Conservation (phyloP, 2,329 filamentous ascomycete genomes). For the Colletotrichum siamense region DNA sequence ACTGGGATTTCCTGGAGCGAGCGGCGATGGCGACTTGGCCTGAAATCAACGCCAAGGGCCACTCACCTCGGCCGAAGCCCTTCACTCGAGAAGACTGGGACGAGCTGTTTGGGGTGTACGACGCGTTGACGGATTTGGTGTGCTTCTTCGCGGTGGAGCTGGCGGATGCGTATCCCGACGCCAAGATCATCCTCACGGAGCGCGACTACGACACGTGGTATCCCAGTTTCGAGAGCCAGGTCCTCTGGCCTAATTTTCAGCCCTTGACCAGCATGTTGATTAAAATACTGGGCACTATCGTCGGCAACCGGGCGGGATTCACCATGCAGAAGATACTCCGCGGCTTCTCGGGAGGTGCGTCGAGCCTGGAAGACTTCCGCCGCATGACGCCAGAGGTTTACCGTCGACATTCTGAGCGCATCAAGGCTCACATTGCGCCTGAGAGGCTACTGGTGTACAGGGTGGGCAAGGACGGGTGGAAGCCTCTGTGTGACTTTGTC, state of each 20-base stretch:
- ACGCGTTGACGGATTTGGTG: slow-evolving; percentile 35
- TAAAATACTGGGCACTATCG: slow-evolving; percentile 29
- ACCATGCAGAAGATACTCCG: slow-evolving; percentile 30
- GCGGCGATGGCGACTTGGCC: slow-evolving; percentile 5
- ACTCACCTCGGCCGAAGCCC: not conserved
- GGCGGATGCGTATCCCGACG: slow-evolving; percentile 35
- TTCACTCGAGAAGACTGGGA: slow-evolving; percentile 35
- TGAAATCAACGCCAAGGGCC: not conserved
- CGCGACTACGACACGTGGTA: slow-evolving; percentile 37
- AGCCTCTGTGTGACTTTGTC: slow-evolving; percentile 46
- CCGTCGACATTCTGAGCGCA: slow-evolving; percentile 8
- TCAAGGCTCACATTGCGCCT: slow-evolving; percentile 10
- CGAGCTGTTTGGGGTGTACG: slow-evolving; percentile 32
- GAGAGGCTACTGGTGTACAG: slow-evolving; percentile 15
- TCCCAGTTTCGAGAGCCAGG: slow-evolving; percentile 33
- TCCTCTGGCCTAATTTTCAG: slow-evolving; percentile 29
- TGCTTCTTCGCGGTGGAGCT: slow-evolving; percentile 30
- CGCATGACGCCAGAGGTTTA: not conserved
- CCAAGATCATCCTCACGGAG: slow-evolving; percentile 36
- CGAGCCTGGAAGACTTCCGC: not conserved
- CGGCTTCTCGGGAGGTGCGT: slow-evolving; percentile 28
- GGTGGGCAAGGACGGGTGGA: slow-evolving; percentile 43
- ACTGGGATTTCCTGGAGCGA: slow-evolving; percentile 9
- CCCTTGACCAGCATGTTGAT: slow-evolving; percentile 23
- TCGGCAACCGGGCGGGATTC: slow-evolving; percentile 33